These are phyloP conservation scores for Cercospora sp. DNA, from an alignment of 2,329 filamentous ascomycete species.

Conservation along the genomic window DNA sequence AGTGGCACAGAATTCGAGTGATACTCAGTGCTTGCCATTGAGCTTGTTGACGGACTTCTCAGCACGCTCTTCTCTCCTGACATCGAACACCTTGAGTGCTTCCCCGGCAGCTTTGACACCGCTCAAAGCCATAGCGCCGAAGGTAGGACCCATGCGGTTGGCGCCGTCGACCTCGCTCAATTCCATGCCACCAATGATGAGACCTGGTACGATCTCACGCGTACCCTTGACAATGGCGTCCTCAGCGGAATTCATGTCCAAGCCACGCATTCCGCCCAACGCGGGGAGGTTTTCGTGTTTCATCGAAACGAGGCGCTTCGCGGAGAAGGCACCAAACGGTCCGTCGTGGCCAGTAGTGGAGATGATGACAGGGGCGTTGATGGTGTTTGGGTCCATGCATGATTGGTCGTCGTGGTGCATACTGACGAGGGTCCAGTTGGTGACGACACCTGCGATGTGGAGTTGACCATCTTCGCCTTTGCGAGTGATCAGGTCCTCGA, in stretches of 20 bases:
- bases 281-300: conserved; percentile 66
- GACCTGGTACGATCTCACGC: conserved; percentile 79
- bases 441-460: conserved; percentile 84
- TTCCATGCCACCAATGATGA: conserved; percentile 96
- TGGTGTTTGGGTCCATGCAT: conserved; percentile 97
- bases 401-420: conserved; percentile 61
- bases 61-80: conserved; percentile 75
- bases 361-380: conserved; percentile 86
- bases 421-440: conserved; percentile 91
- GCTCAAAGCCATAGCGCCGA: conserved; percentile 83
- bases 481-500: conserved; percentile 90
- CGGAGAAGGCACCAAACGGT: conserved; percentile 86
- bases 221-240: conserved; percentile 93
- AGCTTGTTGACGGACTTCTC: conserved; percentile 36
- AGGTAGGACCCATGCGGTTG: conserved; percentile 77
- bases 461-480: conserved; percentile 56
- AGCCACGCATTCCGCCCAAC: conserved; percentile 86
- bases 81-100: conserved; percentile 73
- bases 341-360: conserved; percentile 88
- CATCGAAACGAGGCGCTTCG: conserved; percentile 91
- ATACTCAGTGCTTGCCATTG: background rate
- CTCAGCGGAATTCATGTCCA: conserved; percentile 90
- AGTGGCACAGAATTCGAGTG: background rate
- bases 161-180: conserved; percentile 80
- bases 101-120: conserved; percentile 92